Evolutionary conservation across 2,329 filamentous ascomycete species (phyloP), one percentile per base, ranked within the genome.

Genomic region (Cercospora sp.): DNA sequence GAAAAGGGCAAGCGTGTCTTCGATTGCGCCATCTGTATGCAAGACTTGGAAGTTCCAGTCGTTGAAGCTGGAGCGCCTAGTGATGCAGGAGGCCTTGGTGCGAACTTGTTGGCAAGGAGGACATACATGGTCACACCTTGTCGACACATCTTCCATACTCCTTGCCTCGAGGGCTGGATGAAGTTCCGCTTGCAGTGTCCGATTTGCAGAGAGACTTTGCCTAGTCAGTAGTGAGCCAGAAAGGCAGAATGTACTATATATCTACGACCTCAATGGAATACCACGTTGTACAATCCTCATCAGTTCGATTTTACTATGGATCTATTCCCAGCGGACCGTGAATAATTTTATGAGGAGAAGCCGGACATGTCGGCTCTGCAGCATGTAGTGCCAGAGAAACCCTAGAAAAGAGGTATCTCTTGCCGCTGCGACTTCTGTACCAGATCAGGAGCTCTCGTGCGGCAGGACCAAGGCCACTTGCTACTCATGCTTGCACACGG

Each of bases 51-150:
- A 78, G 93, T 98, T 2, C 92, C 93, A 0, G 90, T 98, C 24
- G 82, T 97, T 34, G 85, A 85, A 61, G 84, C 86, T 18, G 81
- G 73, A 2, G 70, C 70, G 10, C 65, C 71, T 2, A 69, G 68
- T 49, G 77, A 81, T n/a, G 49, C 30, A 10, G 78, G 73, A 21
- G 84, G 84, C 55, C 89, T 67, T 82, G 76, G 74, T 75, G 81
- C 70, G 30, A 89, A 89, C 32, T 87, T 97, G 65, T 84, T 98
- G 73, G 91, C 91, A 34, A 85, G 94, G 69, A 87, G 94, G 61
- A 85, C 87, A 74, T 98, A 98, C 81, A 99, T 99, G 95, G 92
- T 98, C 24, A 99, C 95, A 66, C 95, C 95, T 59, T 99, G 95
- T 80, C 85, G 94, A 65, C 95, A 99, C 81, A 93, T 98, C 60